Conservation (phyloP, 179 eudicot genomes). For the Camellia oleifera region DNA sequence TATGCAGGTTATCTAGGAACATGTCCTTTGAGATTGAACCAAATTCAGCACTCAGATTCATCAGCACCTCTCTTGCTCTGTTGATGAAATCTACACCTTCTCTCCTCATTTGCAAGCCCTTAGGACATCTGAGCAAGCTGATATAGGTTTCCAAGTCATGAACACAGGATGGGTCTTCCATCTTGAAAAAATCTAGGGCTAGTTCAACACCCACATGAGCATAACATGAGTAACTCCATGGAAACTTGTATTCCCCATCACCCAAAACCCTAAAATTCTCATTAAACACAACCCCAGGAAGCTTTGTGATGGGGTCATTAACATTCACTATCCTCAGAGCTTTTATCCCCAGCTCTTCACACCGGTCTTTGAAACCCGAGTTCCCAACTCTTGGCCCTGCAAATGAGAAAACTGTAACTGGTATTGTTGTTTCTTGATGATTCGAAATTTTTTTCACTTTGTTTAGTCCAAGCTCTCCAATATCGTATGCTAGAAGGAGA, state of each 20-base stretch:
- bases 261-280: constrained; percentile 35
- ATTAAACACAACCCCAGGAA: constrained; percentile 40
- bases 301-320: constrained; percentile 41
- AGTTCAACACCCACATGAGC: constrained; percentile 45
- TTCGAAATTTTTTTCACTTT: neutral
- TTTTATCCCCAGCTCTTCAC: constrained; percentile 43
- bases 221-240: constrained; percentile 35
- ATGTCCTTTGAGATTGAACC: constrained; percentile 17
- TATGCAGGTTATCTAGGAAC: neutral
- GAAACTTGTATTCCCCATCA: constrained; percentile 14
- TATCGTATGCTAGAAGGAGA: constrained; percentile 36
- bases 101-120: constrained; percentile 7
- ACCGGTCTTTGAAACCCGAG: constrained; percentile 30
- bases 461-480: constrained; percentile 39
- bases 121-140: constrained; percentile 23
- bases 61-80: constrained; percentile 20
- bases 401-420: constrained; percentile 37
- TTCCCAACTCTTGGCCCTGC: constrained; percentile 49
- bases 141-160: constrained; percentile 41
- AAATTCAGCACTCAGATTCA: constrained; percentile 11
- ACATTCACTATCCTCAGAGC: constrained; percentile 38
- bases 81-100: constrained; percentile 17
- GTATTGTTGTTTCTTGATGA: constrained; percentile 19
- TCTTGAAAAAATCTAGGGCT: constrained; percentile 34
- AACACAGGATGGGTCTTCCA: constrained; percentile 36